Evolutionary conservation across 139 green algal genomes (phyloP), one percentile per base, ranked within the genome.

Genomic region (Desmodesmus armatus): DNA sequence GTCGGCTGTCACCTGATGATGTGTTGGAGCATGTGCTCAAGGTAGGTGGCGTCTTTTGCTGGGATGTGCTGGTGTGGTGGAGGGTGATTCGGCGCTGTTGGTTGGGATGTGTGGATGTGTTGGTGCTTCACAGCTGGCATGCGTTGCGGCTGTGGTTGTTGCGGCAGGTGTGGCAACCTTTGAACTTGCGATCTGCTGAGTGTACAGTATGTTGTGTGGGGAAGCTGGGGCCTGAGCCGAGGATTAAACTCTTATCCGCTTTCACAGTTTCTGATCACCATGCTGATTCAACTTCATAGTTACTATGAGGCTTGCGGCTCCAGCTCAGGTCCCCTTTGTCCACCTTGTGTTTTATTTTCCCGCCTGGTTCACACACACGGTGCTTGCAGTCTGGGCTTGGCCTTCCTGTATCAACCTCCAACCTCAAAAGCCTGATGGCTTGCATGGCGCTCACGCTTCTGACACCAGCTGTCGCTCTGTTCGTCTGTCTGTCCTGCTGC

Each of bases 1-100:
- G 89, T 3, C 49, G 43, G 7, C 33, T 70, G 35, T 87, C 74
- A 67, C 92, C 92, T 9, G 66, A 93, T 33, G 75, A 82, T 1
- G 88, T 88, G 40, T 87, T 96, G 78, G 60, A 63, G 0, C 91
- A 96, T 43, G 93, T 96, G 17, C 67, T 94, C 44, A 78, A 95
- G 89, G 92, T 95, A 44, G 13, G 90, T 23, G 3, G 51, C 51
- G 19, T 27, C 2, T 25, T 13, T 4, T 51, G 21, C 29, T 77
- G 69, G 5, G 19, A 3, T 63, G 37, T 53, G 39, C 29, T 35
- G 19, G 29, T 49, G 67, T 75, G 67, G 21, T 47, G 9, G 35
- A 39, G 31, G 4, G 2, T 29, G 37, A 31, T 13, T 31, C 23
- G n/a, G 65, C n/a, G 58, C 21, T 67, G 58, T 15, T 67, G 7